A percentile compares a stretch with the other conserved stretches of the same genome.
phyloP scores from a whole-genome alignment of 257 asterid species.

The Ajuga chamaepitys region DNA sequence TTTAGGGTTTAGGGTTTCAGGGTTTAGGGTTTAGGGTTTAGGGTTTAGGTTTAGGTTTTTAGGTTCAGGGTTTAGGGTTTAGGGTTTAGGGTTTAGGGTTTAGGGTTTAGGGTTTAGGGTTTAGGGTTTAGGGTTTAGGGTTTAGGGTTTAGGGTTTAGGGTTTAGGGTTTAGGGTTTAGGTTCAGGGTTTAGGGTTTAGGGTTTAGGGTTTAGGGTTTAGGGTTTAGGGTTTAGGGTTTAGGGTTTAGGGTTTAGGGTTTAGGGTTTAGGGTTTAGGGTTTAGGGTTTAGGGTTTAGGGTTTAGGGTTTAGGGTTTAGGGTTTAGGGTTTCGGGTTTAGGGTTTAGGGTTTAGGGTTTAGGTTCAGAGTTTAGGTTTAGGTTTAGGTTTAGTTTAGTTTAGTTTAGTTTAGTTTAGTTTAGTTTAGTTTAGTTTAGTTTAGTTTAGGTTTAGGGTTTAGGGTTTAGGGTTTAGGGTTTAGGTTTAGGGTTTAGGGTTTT shows the following conservation, averaged over 20 bases:
- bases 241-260: background rate
- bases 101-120: background rate
- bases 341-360: slow-evolving; percentile 28
- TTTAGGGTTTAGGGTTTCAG: slow-evolving; percentile 16
- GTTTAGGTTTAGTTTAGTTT: too few relatives aligned
- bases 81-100: background rate
- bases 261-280: background rate
- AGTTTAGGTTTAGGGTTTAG: slow-evolving; percentile 21
- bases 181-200: background rate
- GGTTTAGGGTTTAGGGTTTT: slow-evolving; percentile 21
- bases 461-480: slow-evolving; percentile 21
- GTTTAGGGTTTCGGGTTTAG: too few relatives aligned
- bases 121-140: background rate
- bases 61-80: background rate
- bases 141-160: background rate
- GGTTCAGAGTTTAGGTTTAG: slow-evolving; percentile 3
- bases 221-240: background rate
- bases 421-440: slow-evolving; percentile 13
- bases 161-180: background rate
- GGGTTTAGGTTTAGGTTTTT: too few relatives aligned
- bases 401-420: too few relatives aligned
- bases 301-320: too few relatives aligned
- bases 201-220: background rate
- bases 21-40: background rate
- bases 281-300: too few relatives aligned